Base-by-base conservation (phyloP, 2,329 filamentous ascomycete species). In the Blumeriella jaapii region DNA sequence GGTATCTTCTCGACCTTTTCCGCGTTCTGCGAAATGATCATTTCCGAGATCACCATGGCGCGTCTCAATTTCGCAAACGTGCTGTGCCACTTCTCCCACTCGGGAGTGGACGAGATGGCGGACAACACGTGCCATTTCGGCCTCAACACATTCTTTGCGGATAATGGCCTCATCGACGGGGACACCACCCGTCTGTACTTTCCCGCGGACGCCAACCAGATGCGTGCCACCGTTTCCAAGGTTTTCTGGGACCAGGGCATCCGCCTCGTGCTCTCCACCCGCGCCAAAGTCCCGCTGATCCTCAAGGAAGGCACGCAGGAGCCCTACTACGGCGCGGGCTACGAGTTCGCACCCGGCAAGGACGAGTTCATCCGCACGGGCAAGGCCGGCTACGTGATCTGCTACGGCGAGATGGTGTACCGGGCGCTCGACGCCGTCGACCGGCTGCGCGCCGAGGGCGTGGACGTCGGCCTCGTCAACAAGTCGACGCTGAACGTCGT, bases 121-220 rank as follows among this genome's bases (percentile, higher is more conserved):
- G 58, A 60, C 36, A 61, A 60, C 41, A 61, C 58, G 1, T 61
- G 58, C 47, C 58, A 61, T 44, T 61, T 61, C 36, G 58, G 58
- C 4, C 42, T 61, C 39, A 60, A 60, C 49, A 53, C 57, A 24
- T 59, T 60, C 51, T 60, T 61, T 36, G 57, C 58, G 4, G 58
- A 61, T 19, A 60, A 61, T 30, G 58, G 56, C 1, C 45, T 61
- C 6, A 55, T 59, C 46, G 58, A 60, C 35, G 53, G 53, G 14
- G 54, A 52, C 36, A 49, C 25, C 15, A 60, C 56, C 1, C 39
- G 52, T 1, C 41, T 61, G 2, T 61, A 60, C 42, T 61, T 61
- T 52, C 58, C 58, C 1, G 58, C 58, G 11, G 58, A 61, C 22
- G 58, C 55, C 9, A 56, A 60, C 35, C 58, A 61, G 47, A 61